phyloP scores from a whole-genome alignment of 306 rosid species.

The Sesbania bispinosa region DNA sequence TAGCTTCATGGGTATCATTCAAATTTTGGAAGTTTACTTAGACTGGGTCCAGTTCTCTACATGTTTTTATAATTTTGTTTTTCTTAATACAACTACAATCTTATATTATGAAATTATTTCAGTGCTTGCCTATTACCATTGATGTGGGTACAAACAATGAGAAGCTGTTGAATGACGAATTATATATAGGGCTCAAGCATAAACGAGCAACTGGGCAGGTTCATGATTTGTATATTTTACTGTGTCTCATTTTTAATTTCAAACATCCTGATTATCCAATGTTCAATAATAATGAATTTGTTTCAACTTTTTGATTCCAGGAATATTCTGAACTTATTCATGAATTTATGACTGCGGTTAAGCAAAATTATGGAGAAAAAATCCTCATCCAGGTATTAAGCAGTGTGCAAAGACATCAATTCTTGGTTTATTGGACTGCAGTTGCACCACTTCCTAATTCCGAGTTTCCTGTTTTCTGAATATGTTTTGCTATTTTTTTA shows the following conservation, averaged over 20 bases:
- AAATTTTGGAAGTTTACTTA: neutral
- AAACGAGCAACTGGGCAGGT: constrained; percentile 93
- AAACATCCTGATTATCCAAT: neutral
- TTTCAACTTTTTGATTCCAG: constrained; percentile 33
- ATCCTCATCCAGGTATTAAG: constrained; percentile 77
- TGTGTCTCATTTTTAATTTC: constrained; percentile 16
- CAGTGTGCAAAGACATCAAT: constrained; percentile 7
- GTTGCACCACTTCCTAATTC: neutral
- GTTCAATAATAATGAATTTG: constrained; percentile 3
- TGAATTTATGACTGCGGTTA: constrained; percentile 90
- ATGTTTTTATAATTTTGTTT: neutral
- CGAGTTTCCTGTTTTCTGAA: constrained; percentile 1
- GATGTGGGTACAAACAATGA: constrained; percentile 99
- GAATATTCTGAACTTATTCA: constrained; percentile 83
- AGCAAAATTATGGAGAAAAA: constrained; percentile 88
- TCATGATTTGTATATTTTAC: neutral
- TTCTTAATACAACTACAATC: neutral
- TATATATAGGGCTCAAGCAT: constrained; percentile 93
- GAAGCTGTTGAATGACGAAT: constrained; percentile 74
- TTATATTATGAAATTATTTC: constrained; percentile 30
- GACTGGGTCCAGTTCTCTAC: neutral
- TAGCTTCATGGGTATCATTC: constrained; percentile 1
- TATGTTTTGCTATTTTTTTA: constrained; percentile 28
- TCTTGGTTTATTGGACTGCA: neutral
- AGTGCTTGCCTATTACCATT: constrained; percentile 97